These are phyloP conservation scores for Harringtonia lauricola DNA, from an alignment of 2,329 filamentous ascomycete species.

Conservation along the genomic window DNA sequence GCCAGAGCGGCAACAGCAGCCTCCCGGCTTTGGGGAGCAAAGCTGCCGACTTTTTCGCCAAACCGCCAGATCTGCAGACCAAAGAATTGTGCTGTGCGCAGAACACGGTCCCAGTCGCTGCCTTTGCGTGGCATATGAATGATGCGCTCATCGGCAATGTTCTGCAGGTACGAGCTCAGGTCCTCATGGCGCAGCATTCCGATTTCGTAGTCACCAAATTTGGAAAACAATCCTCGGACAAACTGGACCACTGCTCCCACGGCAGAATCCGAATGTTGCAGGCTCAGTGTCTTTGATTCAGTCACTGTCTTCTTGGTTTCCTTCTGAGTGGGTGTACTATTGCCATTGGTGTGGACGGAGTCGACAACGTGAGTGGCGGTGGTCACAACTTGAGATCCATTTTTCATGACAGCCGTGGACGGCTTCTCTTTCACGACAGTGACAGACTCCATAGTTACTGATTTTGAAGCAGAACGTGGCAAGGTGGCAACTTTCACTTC, in stretches of 20 bases:
- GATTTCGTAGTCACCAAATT: conserved; percentile 18
- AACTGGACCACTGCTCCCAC: background rate
- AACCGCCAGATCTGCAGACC: conserved; percentile 27
- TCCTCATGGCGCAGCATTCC: conserved; percentile 16
- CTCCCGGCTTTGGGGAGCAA: conserved; percentile 15
- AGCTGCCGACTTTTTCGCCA: conserved; percentile 19
- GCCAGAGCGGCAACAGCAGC: conserved; percentile 22
- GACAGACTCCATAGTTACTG: no score
- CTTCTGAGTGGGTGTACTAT: no score
- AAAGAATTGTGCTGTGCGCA: conserved; percentile 29
- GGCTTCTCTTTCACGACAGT: no score
- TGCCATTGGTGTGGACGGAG: no score
- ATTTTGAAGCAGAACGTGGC: no score
- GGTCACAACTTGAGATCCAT: no score
- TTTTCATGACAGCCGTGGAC: no score
- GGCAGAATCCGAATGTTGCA: no score
- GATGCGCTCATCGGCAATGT: conserved; percentile 27
- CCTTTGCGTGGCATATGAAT: conserved; percentile 28
- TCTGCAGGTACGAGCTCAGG: conserved; percentile 21
- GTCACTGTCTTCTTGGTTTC: no score
- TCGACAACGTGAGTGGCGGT: no score
- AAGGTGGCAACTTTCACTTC: no score
- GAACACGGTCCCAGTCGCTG: conserved; percentile 29
- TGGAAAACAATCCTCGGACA: conserved; percentile 11
- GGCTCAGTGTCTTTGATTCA: no score